Conservation (phyloP, 345 rosid genomes). For the Pistacia integerrima region DNA sequence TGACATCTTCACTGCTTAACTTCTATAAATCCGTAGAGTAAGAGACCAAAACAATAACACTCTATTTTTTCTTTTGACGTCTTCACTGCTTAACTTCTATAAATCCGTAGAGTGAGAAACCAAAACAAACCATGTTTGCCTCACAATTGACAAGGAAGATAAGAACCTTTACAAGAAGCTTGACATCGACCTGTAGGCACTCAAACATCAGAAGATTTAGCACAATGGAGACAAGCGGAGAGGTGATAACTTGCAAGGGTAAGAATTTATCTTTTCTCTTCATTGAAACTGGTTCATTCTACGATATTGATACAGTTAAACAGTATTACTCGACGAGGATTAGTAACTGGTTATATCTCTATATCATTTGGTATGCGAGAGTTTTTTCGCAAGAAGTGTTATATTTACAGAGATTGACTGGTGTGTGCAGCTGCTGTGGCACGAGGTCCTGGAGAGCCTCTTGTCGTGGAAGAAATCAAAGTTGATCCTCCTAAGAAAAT, state of each 20-base stretch:
- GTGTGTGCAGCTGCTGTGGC: conserved; percentile 55
- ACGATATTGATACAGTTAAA: not conserved
- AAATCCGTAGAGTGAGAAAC: too few species aligned
- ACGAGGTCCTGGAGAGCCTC: conserved; percentile 56
- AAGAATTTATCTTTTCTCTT: not conserved
- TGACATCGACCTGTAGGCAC: not conserved
- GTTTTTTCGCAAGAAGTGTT: too few species aligned
- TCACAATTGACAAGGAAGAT: too few species aligned
- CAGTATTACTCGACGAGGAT: too few species aligned
- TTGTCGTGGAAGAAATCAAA: conserved; percentile 52
- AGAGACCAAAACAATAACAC: too few species aligned
- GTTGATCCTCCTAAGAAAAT: conserved; percentile 64
- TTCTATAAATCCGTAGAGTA: too few species aligned
- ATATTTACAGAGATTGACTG: not conserved
- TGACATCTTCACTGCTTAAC: too few species aligned
- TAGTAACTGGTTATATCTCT: too few species aligned
- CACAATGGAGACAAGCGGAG: conserved; percentile 22
- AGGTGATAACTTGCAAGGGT: conserved; percentile 47
- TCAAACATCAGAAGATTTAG: not conserved
- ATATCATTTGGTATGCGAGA: too few species aligned
- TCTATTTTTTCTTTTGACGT: too few species aligned
- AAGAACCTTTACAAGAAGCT: not conserved
- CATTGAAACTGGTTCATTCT: not conserved
- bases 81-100: too few species aligned
- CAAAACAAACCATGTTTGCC: too few species aligned